phyloP scores from a whole-genome alignment of 108 stramenopile genomes.

The Cafeteria roenbergensis region DNA sequence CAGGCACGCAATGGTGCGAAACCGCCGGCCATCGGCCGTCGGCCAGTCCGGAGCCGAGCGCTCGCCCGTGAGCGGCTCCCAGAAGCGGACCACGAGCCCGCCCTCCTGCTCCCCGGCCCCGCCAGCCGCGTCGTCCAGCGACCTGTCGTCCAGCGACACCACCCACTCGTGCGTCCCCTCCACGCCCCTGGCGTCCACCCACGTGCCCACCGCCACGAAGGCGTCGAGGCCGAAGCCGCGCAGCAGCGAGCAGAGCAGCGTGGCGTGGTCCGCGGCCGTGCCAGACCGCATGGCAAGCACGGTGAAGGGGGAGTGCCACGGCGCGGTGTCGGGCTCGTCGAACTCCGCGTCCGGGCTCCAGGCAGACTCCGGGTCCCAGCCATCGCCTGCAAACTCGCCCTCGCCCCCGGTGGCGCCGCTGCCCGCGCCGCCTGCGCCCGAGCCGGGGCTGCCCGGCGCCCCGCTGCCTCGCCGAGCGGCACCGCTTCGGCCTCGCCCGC shows the following conservation, averaged over 20 bases:
- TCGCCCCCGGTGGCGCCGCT: too few species aligned
- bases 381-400: too few species aligned
- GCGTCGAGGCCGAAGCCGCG: constrained; percentile 41
- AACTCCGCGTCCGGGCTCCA: constrained; percentile 9
- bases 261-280: constrained; percentile 36
- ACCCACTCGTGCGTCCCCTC: constrained; percentile 12
- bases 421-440: too few species aligned
- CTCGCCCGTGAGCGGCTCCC: constrained; percentile 19
- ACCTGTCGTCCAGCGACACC: too few species aligned
- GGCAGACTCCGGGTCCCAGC: too few species aligned
- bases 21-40: constrained; percentile 13
- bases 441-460: too few species aligned
- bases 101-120: not conserved
- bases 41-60: constrained; percentile 3
- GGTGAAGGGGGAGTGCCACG: constrained; percentile 35
- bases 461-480: too few species aligned
- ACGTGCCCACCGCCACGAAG: constrained; percentile 33
- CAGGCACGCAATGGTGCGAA: constrained; percentile 27
- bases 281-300: constrained; percentile 25
- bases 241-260: constrained; percentile 35
- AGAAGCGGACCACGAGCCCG: not conserved
- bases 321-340: constrained; percentile 10
- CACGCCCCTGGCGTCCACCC: constrained; percentile 10
- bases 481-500: too few species aligned
- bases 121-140: too few species aligned